Conservation (phyloP, 495 filamentous ascomycete species). For the Penicillium dipodomyicola region DNA sequence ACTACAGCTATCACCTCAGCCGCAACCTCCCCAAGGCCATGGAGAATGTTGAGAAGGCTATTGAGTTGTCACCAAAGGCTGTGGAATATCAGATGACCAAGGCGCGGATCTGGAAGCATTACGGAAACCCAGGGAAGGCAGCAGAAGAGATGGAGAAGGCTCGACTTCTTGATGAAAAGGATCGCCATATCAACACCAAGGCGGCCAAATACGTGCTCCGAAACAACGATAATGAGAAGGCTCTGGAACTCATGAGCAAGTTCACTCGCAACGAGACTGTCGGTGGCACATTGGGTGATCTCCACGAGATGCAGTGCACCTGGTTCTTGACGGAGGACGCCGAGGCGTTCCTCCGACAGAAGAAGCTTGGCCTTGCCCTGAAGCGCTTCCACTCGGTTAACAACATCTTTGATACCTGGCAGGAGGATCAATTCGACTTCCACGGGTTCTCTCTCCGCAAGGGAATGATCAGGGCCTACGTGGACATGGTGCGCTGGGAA, state of each 20-base stretch:
- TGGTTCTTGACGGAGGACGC: slow-evolving; percentile 97
- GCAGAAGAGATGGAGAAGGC: slow-evolving; percentile 87
- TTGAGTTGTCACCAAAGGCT: slow-evolving; percentile 70
- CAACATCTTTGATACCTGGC: slow-evolving; percentile 95
- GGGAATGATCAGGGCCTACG: slow-evolving; percentile 90
- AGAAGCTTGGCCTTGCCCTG: slow-evolving; percentile 77
- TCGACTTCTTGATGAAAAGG: slow-evolving; percentile 75
- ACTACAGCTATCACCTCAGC: slow-evolving; percentile 90
- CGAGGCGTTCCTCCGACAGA: slow-evolving; percentile 80
- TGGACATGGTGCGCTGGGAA: slow-evolving; percentile 97
- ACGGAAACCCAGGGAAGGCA: slow-evolving; percentile 75
- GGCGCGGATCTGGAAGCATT: slow-evolving; percentile 92
- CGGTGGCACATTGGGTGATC: slow-evolving; percentile 83
- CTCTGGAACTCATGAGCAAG: slow-evolving; percentile 82
- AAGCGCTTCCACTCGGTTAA: slow-evolving; percentile 85
- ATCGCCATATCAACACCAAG: slow-evolving; percentile 98
- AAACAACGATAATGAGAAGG: slow-evolving; percentile 84
- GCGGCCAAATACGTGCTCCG: slow-evolving; percentile 95
- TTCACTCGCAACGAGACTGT: slow-evolving; percentile 90
- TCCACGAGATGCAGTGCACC: slow-evolving; percentile 97
- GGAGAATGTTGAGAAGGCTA: slow-evolving; percentile 75
- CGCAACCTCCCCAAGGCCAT: slow-evolving; percentile 79
- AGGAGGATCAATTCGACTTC: slow-evolving; percentile 99
- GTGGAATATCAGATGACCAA: slow-evolving; percentile 95
- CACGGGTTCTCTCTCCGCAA: slow-evolving; percentile 94